These are phyloP conservation scores for Adenanthera pavonina DNA, from an alignment of 306 rosid genomes.

Conservation along the genomic window DNA sequence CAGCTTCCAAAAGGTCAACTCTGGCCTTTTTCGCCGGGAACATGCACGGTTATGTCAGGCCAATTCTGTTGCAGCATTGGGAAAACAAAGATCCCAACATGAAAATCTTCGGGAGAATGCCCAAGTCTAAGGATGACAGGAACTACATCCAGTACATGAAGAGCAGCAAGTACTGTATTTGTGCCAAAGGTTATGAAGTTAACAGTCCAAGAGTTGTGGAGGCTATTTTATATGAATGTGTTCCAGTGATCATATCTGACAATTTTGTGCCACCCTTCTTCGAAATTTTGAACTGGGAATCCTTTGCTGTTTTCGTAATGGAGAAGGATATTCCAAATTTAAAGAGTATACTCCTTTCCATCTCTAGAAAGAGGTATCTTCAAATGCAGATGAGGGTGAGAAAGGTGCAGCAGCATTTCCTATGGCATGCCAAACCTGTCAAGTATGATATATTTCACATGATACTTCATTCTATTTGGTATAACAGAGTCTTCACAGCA, in stretches of 20 bases:
- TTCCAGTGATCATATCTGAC: constrained; percentile 86
- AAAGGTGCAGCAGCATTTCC: constrained; percentile 79
- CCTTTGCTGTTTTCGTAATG: constrained; percentile 79
- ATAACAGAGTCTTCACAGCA: constrained; percentile 66
- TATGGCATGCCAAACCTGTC: constrained; percentile 77
- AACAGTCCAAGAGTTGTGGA: constrained; percentile 94
- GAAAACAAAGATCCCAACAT: constrained; percentile 89
- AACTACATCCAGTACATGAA: constrained; percentile 75
- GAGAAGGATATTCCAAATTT: constrained; percentile 84
- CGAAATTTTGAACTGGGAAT: constrained; percentile 79
- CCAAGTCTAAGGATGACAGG: constrained; percentile 56
- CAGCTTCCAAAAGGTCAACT: constrained; percentile 55
- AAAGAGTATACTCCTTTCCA: constrained; percentile 74
- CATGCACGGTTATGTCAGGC: constrained; percentile 80
- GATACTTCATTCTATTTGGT: constrained; percentile 90
- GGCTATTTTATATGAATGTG: constrained; percentile 80
- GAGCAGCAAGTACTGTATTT: constrained; percentile 90
- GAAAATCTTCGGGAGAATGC: constrained; percentile 71
- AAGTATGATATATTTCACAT: constrained; percentile 88
- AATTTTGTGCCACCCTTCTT: constrained; percentile 89
- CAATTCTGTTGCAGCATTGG: constrained; percentile 80
- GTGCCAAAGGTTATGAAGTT: constrained; percentile 91
- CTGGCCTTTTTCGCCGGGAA: constrained; percentile 89
- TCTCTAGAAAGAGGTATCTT: constrained; percentile 63
- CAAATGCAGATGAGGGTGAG: constrained; percentile 72